phyloP scores from a whole-genome alignment of 495 filamentous ascomycete species.

The Penicillium macrosclerotiorum region DNA sequence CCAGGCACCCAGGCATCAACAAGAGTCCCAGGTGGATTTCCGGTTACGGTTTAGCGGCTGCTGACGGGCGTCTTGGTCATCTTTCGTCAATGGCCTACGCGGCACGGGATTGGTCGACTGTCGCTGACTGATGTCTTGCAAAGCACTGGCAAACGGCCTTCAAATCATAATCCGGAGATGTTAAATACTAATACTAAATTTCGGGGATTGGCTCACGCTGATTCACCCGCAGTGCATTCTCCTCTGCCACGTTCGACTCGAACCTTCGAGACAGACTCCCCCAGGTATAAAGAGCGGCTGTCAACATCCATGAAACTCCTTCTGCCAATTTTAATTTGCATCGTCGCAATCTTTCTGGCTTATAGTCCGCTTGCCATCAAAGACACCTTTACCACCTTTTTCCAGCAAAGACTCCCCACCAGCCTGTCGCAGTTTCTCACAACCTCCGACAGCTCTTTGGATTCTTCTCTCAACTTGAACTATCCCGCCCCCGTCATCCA shows the following conservation, averaged over 20 bases:
- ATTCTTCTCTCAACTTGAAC: constrained; percentile 1
- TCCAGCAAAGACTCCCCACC: constrained; percentile 17
- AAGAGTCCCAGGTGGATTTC: background rate
- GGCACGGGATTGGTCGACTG: constrained; percentile 2
- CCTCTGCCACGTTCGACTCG: constrained; percentile 11
- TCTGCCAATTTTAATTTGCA: constrained; percentile 43
- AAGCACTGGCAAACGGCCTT: too few relatives aligned
- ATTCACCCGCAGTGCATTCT: constrained; percentile 13
- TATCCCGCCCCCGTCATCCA: constrained; percentile 12
- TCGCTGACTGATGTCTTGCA: constrained; percentile 33
- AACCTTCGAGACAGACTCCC: constrained; percentile 14
- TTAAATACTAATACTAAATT: constrained; percentile 13
- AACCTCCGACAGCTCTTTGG: constrained; percentile 6
- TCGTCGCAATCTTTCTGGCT: constrained; percentile 38
- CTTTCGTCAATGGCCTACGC: background rate
- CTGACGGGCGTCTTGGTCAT: constrained; percentile 36
- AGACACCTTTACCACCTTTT: constrained; percentile 14
- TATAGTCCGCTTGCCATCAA: constrained; percentile 14
- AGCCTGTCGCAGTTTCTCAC: constrained; percentile 15
- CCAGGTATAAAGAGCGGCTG: constrained; percentile 34
- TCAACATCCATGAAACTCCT: constrained; percentile 42
- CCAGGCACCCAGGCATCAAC: background rate
- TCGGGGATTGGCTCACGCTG: constrained; percentile 26
- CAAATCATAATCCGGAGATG: too few relatives aligned
- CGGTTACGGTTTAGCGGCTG: constrained; percentile 22